phyloP scores from a whole-genome alignment of 2,329 filamentous ascomycete genomes.

The Aspergillus neotritici region DNA sequence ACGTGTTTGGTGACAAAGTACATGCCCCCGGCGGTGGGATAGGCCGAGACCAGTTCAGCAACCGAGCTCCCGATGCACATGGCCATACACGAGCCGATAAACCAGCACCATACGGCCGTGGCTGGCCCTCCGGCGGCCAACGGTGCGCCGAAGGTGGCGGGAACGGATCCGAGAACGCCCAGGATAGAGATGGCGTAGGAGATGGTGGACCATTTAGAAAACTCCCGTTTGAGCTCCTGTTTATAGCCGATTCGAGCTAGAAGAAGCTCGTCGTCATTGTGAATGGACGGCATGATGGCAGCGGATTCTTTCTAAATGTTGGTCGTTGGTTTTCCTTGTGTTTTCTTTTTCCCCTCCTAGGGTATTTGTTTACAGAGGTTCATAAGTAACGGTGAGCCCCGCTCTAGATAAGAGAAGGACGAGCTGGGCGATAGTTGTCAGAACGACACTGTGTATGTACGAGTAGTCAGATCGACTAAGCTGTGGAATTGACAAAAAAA shows the following conservation, averaged over 20 bases:
- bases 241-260: slow-evolving; percentile 59
- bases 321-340: neutral
- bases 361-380: neutral
- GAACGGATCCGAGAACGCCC: slow-evolving; percentile 60
- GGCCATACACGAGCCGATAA: slow-evolving; percentile 59
- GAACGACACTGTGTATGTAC: too few relatives aligned
- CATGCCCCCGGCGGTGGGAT: slow-evolving; percentile 63
- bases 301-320: too few relatives aligned
- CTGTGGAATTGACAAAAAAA: too few relatives aligned
- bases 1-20: slow-evolving; percentile 64
- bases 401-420: neutral
- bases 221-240: slow-evolving; percentile 59
- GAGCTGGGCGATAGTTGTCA: too few relatives aligned
- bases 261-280: slow-evolving; percentile 55
- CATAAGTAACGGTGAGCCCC: slow-evolving; percentile 13
- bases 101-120: slow-evolving; percentile 62
- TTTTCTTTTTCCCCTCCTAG: neutral
- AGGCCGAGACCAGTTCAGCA: slow-evolving; percentile 61
- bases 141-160: slow-evolving; percentile 57
- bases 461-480: too few relatives aligned
- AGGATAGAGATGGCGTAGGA: slow-evolving; percentile 63
- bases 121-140: slow-evolving; percentile 56
- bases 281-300: slow-evolving; percentile 36
- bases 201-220: slow-evolving; percentile 61
- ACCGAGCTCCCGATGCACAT: slow-evolving; percentile 60